These are phyloP conservation scores for Taiozyma sp. DNA, from an alignment of 1,139 yeast species.

Conservation along the genomic window DNA sequence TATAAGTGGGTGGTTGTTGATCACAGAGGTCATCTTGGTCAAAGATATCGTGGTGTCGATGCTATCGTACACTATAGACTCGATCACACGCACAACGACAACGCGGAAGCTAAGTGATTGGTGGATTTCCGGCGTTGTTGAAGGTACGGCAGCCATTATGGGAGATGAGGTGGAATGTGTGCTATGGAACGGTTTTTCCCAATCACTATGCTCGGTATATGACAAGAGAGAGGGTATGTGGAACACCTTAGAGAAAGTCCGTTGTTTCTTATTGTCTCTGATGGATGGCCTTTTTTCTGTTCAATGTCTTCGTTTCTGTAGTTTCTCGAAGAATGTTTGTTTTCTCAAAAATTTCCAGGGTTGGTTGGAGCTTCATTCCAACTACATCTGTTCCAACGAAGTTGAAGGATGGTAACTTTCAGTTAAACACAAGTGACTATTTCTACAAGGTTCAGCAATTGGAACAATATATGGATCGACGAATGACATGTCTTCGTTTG, in stretches of 20 bases:
- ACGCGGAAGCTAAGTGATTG: slow-evolving; percentile 16
- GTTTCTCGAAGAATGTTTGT: neutral
- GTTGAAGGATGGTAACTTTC: too few species aligned
- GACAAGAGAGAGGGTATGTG: neutral
- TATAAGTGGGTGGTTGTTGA: slow-evolving; percentile 18
- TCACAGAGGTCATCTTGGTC: slow-evolving; percentile 16
- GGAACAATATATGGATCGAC: too few species aligned
- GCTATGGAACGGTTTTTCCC: neutral
- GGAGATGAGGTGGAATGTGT: neutral
- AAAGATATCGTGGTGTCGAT: slow-evolving; percentile 19
- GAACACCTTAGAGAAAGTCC: neutral
- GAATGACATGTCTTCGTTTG: too few species aligned
- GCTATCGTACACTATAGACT: slow-evolving; percentile 19
- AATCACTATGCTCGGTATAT: neutral
- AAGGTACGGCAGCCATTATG: neutral
- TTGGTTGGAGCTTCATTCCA: too few species aligned
- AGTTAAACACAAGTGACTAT: too few species aligned
- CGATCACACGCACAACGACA: slow-evolving; percentile 22
- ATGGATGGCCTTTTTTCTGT: neutral
- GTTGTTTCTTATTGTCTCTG: neutral
- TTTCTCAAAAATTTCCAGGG: too few species aligned
- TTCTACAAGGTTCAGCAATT: too few species aligned
- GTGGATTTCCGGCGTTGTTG: slow-evolving; percentile 2
- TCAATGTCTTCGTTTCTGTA: too few species aligned
- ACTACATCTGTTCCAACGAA: too few species aligned